Conservation (phyloP, 1,284 basidiomycete species). For the Trametes versicolor region DNA sequence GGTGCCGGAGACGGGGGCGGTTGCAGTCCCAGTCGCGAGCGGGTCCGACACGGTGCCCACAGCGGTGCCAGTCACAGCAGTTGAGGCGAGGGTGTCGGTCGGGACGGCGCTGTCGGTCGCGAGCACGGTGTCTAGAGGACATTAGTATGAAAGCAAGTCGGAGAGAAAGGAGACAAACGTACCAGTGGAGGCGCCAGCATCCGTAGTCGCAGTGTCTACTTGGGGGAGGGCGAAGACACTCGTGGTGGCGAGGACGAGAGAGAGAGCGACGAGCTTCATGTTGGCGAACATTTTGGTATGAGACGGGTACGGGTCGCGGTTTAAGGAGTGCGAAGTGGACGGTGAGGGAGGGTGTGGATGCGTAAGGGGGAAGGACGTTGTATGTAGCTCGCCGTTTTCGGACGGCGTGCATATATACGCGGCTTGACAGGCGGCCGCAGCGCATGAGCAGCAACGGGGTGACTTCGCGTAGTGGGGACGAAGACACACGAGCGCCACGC, state of each 20-base stretch:
- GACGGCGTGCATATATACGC: conserved; percentile 12
- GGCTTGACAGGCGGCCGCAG: not conserved
- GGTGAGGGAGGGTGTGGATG: not conserved
- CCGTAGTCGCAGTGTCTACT: conserved; percentile 10
- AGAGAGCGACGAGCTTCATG: conserved; percentile 30
- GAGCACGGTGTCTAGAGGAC: not conserved
- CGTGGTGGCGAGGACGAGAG: conserved; percentile 27
- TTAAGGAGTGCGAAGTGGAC: not conserved
- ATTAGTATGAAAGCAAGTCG: not conserved
- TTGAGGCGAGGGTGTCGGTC: conserved; percentile 1
- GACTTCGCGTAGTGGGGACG: conserved; percentile 1
- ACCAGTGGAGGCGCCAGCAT: conserved; percentile 14
- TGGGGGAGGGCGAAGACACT: conserved; percentile 25
- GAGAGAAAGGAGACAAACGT: not conserved
- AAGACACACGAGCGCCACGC: conserved; percentile 1
- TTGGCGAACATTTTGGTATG: conserved; percentile 29
- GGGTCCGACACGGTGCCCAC: not conserved
- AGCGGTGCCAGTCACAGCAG: not conserved
- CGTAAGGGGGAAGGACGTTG: conserved; percentile 3
- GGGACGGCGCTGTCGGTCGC: conserved; percentile 6
- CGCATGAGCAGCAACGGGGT: conserved; percentile 17
- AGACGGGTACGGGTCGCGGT: not conserved
- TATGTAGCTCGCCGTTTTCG: not conserved
- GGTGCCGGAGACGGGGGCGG: conserved; percentile 1
- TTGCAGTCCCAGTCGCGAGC: not conserved